phyloP scores from a whole-genome alignment of 768 basidiomycete genomes.

The Kockovaella imperatae region DNA sequence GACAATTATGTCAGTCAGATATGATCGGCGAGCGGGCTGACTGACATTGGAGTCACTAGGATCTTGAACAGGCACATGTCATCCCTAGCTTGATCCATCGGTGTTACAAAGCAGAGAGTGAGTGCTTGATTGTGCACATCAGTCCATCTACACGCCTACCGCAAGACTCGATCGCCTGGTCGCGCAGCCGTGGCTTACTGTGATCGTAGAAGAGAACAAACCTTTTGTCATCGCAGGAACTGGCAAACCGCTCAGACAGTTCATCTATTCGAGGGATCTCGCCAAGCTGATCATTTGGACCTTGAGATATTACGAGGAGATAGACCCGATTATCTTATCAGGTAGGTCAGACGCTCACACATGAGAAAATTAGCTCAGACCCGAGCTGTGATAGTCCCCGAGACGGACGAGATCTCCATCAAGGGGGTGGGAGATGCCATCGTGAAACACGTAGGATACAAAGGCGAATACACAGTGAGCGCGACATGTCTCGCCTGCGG shows the following conservation, averaged over 20 bases:
- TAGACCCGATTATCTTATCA: slow-evolving; percentile 87
- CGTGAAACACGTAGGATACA: slow-evolving; percentile 69
- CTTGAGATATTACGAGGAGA: slow-evolving; percentile 77
- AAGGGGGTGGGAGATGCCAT: slow-evolving; percentile 84
- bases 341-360: slow-evolving; percentile 48
- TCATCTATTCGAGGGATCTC: slow-evolving; percentile 93
- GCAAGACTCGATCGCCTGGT: too few species aligned
- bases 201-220: slow-evolving; percentile 61
- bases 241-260: slow-evolving; percentile 89
- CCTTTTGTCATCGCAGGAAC: slow-evolving; percentile 83
- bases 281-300: slow-evolving; percentile 77
- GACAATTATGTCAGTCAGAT: slow-evolving; percentile 63
- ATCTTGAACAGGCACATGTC: slow-evolving; percentile 84
- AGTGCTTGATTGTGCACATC: too few species aligned
- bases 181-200: neutral
- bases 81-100: slow-evolving; percentile 91
- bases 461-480: slow-evolving; percentile 65
- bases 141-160: too few species aligned
- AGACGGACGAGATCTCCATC: slow-evolving; percentile 91
- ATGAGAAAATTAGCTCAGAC: neutral
- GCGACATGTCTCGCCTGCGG: neutral
- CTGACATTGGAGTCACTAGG: slow-evolving; percentile 49
- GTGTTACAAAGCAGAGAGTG: slow-evolving; percentile 84
- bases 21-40: too few species aligned
- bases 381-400: slow-evolving; percentile 56